These are phyloP conservation scores for Spergularia bocconei DNA, from an alignment of 148 eudicot genomes.

Conservation along the genomic window DNA sequence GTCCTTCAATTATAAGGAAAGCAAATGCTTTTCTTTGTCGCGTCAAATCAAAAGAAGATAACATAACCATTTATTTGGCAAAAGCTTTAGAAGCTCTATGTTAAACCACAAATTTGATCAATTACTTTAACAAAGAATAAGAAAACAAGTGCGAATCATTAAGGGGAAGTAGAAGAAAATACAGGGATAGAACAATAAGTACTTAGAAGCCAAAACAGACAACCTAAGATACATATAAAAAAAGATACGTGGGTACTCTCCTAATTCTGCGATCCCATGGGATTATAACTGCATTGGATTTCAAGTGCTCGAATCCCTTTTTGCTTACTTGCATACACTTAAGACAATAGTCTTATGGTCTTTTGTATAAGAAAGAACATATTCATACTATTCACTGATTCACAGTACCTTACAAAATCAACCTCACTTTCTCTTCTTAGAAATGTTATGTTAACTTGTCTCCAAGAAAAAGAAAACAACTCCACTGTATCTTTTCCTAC, in stretches of 20 bases:
- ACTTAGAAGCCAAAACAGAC: background rate
- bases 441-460: background rate
- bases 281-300: background rate
- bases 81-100: background rate
- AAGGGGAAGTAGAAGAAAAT: background rate
- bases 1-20: background rate
- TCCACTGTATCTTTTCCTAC: background rate
- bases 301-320: background rate
- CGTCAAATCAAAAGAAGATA: background rate
- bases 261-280: no score
- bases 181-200: background rate
- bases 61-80: background rate
- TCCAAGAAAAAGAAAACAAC: background rate
- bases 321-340: background rate
- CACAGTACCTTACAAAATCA: background rate
- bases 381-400: background rate
- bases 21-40: background rate
- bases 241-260: no score
- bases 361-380: background rate
- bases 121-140: background rate
- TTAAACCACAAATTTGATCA: background rate
- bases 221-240: no score
- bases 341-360: background rate
- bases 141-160: background rate
- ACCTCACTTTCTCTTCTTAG: background rate